A percentile compares a stretch with the other conserved stretches of the same genome.
Conservation (phyloP, 352 stramenopile species). For the Plasmopara halstedii region DNA sequence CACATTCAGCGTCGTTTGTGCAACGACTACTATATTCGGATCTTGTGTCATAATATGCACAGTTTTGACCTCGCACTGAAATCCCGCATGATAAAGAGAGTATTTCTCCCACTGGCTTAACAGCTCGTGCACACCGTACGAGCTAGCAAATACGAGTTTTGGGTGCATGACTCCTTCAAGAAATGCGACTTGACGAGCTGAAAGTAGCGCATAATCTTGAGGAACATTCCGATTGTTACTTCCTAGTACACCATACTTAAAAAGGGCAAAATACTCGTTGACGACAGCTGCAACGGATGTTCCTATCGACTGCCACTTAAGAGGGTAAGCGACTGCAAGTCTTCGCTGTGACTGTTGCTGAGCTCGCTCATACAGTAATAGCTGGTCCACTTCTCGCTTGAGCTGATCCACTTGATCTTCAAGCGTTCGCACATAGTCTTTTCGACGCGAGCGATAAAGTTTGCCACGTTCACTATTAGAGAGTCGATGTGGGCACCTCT, state of each 20-base stretch:
- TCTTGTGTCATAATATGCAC: conserved; percentile 36
- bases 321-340: conserved; percentile 6
- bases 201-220: conserved; percentile 20
- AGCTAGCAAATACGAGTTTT: conserved; percentile 42
- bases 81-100: conserved; percentile 43
- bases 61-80: conserved; percentile 39
- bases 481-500: conserved; percentile 38
- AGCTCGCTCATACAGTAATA: conserved; percentile 11
- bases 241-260: conserved; percentile 47
- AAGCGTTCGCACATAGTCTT: conserved; percentile 37
- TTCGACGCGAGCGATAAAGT: conserved; percentile 44
- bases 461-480: conserved; percentile 59
- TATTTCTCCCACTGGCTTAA: conserved; percentile 62
- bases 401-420: conserved; percentile 41
- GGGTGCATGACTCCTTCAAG: conserved; percentile 38
- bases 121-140: conserved; percentile 34
- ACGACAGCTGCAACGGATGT: conserved; percentile 33
- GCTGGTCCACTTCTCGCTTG: conserved; percentile 31
- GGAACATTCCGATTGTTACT: conserved; percentile 3
- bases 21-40: conserved; percentile 34
- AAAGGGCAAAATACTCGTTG: conserved; percentile 56
- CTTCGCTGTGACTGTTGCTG: conserved; percentile 10
- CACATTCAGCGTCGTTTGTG: conserved; percentile 36
- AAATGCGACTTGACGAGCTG: conserved; percentile 24
- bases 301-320: conserved; percentile 10